Evolutionary conservation across 768 basidiomycete species (phyloP).

Genomic region (Pulveroboletus sp.): DNA sequence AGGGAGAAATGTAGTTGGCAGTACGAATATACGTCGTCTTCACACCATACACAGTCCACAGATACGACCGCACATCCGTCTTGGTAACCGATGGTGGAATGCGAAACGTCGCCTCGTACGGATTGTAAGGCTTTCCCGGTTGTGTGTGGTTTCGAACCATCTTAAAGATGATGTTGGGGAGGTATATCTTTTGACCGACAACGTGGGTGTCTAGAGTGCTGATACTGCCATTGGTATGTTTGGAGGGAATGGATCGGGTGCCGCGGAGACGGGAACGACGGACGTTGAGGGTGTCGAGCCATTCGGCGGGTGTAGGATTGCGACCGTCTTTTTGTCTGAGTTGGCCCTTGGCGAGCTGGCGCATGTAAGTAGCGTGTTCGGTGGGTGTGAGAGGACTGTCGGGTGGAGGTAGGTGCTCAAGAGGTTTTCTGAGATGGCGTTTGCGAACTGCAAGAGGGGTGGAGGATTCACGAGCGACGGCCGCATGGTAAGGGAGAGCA

Average conservation of each 20-base stretch:
- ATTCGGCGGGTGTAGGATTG: constrained; percentile 48
- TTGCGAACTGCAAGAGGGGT: constrained; percentile 70
- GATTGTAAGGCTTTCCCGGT: constrained; percentile 78
- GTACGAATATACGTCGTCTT: constrained; percentile 92
- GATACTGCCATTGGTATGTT: constrained; percentile 11
- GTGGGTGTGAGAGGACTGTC: constrained; percentile 59
- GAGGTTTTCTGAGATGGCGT: constrained; percentile 52
- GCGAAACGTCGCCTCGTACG: constrained; percentile 92
- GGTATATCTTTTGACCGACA: constrained; percentile 79
- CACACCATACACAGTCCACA: constrained; percentile 81
- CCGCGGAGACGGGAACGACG: constrained; percentile 68
- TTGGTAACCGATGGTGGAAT: constrained; percentile 88
- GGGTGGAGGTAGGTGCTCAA: constrained; percentile 32
- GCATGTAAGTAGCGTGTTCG: constrained; percentile 57
- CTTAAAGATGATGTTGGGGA: constrained; percentile 81
- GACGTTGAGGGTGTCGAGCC: constrained; percentile 52
- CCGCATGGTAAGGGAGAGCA: constrained; percentile 45
- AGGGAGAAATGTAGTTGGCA: constrained; percentile 76
- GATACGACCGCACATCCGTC: constrained; percentile 84
- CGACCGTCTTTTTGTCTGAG: constrained; percentile 35
- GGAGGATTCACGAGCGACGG: constrained; percentile 57
- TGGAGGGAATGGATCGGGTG: constrained; percentile 42
- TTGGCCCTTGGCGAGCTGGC: constrained; percentile 50
- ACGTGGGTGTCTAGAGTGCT: constrained; percentile 48
- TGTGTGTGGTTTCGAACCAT: constrained; percentile 82